These are phyloP conservation scores for Quercus wislizeni DNA, from an alignment of 306 rosid species.

Conservation along the genomic window DNA sequence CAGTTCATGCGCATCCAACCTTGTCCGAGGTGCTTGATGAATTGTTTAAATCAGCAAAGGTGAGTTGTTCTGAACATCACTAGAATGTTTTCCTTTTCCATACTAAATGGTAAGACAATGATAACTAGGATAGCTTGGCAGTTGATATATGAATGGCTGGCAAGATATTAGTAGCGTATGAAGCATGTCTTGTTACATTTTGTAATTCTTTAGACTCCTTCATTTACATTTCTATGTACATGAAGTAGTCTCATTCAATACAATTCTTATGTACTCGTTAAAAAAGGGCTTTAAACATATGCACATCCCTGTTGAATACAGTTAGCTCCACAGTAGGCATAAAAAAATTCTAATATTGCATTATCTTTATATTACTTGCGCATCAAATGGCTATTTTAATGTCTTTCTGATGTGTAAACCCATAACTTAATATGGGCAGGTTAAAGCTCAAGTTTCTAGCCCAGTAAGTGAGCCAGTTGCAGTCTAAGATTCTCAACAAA, in stretches of 20 bases:
- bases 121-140: neutral
- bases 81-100: neutral
- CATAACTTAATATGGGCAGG: slow-evolving; percentile 42
- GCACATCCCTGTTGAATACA: neutral
- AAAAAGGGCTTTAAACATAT: no score
- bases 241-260: no score
- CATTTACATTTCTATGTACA: no score
- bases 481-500: slow-evolving; percentile 58
- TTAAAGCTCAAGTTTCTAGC: slow-evolving; percentile 54
- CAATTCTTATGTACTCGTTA: no score
- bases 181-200: neutral
- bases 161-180: neutral
- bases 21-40: slow-evolving; percentile 96
- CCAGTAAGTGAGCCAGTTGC: slow-evolving; percentile 80
- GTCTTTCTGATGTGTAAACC: slow-evolving; percentile 6
- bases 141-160: neutral
- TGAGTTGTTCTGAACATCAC: slow-evolving; percentile 25
- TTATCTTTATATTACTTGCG: neutral
- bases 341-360: neutral
- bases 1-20: slow-evolving; percentile 98
- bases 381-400: neutral
- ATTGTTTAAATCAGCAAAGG: slow-evolving; percentile 93
- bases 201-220: no score
- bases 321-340: neutral
- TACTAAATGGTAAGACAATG: slow-evolving; percentile 3